These are phyloP conservation scores for Eucalyptus pauciflora DNA, from an alignment of 345 rosid genomes.

Conservation along the genomic window DNA sequence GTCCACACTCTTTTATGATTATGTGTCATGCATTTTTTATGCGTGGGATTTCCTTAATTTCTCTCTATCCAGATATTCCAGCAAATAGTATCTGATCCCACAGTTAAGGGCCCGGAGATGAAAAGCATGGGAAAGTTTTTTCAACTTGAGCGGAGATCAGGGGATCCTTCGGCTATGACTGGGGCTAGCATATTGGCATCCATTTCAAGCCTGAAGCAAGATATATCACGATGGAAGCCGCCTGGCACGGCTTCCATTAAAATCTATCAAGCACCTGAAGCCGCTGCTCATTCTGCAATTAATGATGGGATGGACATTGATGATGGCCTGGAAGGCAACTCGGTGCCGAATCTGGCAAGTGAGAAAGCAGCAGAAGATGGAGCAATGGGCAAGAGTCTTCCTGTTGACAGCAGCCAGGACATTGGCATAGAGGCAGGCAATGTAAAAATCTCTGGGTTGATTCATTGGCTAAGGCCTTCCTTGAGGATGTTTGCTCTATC, in stretches of 20 bases:
- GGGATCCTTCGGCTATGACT: constrained; percentile 63
- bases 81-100: constrained; percentile 36
- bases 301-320: constrained; percentile 40
- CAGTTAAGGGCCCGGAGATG: constrained; percentile 42
- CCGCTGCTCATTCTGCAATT: constrained; percentile 37
- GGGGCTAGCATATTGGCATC: constrained; percentile 76
- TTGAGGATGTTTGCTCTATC: constrained; percentile 50
- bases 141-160: constrained; percentile 53
- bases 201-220: constrained; percentile 47
- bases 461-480: constrained; percentile 56
- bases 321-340: constrained; percentile 51
- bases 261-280: constrained; percentile 32
- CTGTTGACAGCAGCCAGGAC: constrained; percentile 48
- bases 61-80: constrained; percentile 53
- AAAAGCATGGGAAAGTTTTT: constrained; percentile 33
- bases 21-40: not conserved
- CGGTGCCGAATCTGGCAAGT: constrained; percentile 27
- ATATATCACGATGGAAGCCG: constrained; percentile 47
- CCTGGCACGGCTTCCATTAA: constrained; percentile 31
- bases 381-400: constrained; percentile 26
- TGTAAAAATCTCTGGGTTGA: constrained; percentile 61
- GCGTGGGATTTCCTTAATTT: constrained; percentile 28
- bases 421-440: constrained; percentile 54
- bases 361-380: constrained; percentile 58
- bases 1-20: not conserved